Base-by-base conservation (phyloP, 768 basidiomycete genomes). In the Boletus tomentosulus region DNA sequence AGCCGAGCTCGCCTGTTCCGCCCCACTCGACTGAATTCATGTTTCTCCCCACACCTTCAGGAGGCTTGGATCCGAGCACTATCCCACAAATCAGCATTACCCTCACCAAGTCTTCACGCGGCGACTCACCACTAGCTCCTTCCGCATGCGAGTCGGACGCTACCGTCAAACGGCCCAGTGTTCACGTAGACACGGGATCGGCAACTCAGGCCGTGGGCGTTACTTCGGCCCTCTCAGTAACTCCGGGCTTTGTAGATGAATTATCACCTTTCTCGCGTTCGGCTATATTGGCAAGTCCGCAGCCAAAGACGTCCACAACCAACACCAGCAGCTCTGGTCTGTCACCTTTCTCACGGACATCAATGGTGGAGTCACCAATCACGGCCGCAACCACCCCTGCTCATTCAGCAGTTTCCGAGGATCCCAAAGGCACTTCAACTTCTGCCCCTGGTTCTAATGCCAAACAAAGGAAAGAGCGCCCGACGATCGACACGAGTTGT, bases 1-100 rank as follows among this genome's bases (percentile, higher is more conserved):
- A 57, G 34, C 52, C 62, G 38, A 62, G 58, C 51, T 46, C 48
- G 4, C 48, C 56, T 31, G 50, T 57, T 52, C 60, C 47, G 46
- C 48, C 25, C 35, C 57, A 54, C 50, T 50, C 15, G 43, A 57
- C 58, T 30, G 53, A 48, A 53, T 28, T 55, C 54, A 48, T 55
- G 54, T 46, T 22, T 52, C 42, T 55, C 62, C 33, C 57, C 52
- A 55, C 58, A 51, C 50, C 24, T 33, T 56, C 48, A 22, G 47
- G 54, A n/a, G 48, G 48, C 25, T 48, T 53, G 48, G 61, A 43
- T 38, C 55, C 59, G 53, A 46, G 58, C 51, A 61, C 51, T 28
- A 65, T 67, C 53, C 67, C 66, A 53, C 66, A 60, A 41, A 69
- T 67, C 53, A 67, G 59, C 48, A 67, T 67, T 28, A 67, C 67